Percentiles rank a stretch among this genome's conserved stretches.
phyloP scores from a whole-genome alignment of 73 alveolate genomes.

The Effrenium voratum region DNA sequence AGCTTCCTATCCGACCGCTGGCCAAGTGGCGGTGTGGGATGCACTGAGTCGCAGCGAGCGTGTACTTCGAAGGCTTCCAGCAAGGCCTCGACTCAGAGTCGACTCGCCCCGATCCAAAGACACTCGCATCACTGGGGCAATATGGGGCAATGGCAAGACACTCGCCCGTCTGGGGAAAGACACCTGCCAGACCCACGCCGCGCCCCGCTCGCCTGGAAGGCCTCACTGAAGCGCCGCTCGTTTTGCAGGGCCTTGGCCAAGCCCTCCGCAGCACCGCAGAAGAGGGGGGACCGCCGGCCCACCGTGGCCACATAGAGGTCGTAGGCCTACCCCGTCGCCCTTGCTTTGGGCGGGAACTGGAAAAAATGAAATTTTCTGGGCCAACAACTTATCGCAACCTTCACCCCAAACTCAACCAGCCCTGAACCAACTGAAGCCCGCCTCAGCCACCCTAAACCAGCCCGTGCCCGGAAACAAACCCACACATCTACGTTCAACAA shows the following conservation, averaged over 20 bases:
- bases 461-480: too few relatives aligned
- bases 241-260: slow-evolving; percentile 59
- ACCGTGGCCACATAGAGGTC: slow-evolving; percentile 54
- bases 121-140: too few relatives aligned
- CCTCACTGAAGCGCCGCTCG: background rate
- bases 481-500: too few relatives aligned
- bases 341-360: too few relatives aligned
- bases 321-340: too few relatives aligned
- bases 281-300: slow-evolving; percentile 40
- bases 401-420: too few relatives aligned
- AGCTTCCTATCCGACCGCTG: too few relatives aligned
- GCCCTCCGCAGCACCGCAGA: slow-evolving; percentile 83
- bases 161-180: too few relatives aligned
- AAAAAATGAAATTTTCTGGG: background rate
- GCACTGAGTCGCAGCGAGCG: slow-evolving; percentile 81
- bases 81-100: background rate
- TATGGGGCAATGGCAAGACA: too few relatives aligned
- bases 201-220: slow-evolving; percentile 12
- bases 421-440: too few relatives aligned
- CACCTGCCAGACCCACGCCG: background rate
- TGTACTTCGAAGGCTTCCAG: slow-evolving; percentile 68
- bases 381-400: background rate
- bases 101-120: too few relatives aligned
- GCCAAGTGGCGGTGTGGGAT: slow-evolving; percentile 75
- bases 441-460: too few relatives aligned